These are phyloP conservation scores for Drechslerella dactyloides DNA, from an alignment of 2,329 filamentous ascomycete species.

Conservation along the genomic window DNA sequence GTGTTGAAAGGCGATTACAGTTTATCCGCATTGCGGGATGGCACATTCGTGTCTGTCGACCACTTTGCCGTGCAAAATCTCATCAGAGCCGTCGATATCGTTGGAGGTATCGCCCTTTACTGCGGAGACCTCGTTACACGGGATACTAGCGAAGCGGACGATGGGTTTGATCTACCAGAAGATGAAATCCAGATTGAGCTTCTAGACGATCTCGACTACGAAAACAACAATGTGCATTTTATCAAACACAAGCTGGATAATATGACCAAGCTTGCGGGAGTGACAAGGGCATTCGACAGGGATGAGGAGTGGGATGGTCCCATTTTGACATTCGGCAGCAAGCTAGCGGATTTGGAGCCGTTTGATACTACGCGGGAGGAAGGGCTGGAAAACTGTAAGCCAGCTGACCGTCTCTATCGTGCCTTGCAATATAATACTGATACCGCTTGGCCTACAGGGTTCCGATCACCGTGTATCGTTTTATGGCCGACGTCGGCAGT, in stretches of 20 bases:
- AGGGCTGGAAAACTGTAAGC: not conserved
- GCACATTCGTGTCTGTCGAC: not conserved
- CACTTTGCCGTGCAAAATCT: conserved; percentile 3
- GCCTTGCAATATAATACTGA: no score
- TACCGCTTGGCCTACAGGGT: not conserved
- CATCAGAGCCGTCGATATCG: conserved; percentile 8
- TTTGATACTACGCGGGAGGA: not conserved
- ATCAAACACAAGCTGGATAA: not conserved
- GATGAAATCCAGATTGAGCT: conserved; percentile 5
- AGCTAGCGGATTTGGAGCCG: conserved; percentile 9
- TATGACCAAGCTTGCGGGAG: conserved; percentile 7
- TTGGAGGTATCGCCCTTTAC: conserved; percentile 12
- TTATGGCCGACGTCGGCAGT: conserved; percentile 7
- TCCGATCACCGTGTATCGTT: conserved; percentile 16
- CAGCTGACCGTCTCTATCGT: no score
- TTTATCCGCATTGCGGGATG: not conserved
- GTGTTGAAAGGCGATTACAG: conserved; percentile 7
- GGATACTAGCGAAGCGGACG: not conserved
- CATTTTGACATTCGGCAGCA: conserved; percentile 14
- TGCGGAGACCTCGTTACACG: conserved; percentile 2
- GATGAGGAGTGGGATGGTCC: not conserved
- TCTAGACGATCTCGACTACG: not conserved
- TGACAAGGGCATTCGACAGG: not conserved
- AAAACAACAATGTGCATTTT: conserved; percentile 5
- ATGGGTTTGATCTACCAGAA: not conserved